Percentiles rank a stretch among this genome's conserved stretches.
phyloP scores from a whole-genome alignment of 2,329 filamentous ascomycete genomes.

The Alternaria novae-zelandiae region DNA sequence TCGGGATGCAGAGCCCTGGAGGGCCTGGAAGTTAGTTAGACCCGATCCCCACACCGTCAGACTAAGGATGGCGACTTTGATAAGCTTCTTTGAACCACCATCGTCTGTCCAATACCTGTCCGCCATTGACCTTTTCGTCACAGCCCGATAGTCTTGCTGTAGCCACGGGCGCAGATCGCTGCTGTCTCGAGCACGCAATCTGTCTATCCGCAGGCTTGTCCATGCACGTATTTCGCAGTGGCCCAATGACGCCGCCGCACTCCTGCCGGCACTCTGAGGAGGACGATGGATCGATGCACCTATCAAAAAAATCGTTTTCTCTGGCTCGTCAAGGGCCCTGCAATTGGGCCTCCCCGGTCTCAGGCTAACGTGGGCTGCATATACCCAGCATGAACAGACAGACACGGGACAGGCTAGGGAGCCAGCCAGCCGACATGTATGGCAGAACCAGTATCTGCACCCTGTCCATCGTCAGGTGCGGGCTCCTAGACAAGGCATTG shows the following conservation, averaged over 20 bases:
- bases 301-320: conserved; percentile 37
- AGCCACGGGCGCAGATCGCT: conserved; percentile 16
- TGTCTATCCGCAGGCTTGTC: conserved; percentile 25
- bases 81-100: conserved; percentile 39
- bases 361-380: conserved; percentile 34
- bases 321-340: conserved; percentile 22
- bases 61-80: conserved; percentile 30
- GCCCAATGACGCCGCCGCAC: conserved; percentile 27
- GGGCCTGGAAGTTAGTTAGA: conserved; percentile 10
- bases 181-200: conserved; percentile 28
- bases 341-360: conserved; percentile 31
- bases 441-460: conserved; percentile 16
- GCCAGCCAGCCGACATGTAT: conserved; percentile 17
- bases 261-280: conserved; percentile 27
- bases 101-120: conserved; percentile 22
- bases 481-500: conserved; percentile 9
- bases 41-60: conserved; percentile 25
- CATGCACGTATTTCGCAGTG: conserved; percentile 14
- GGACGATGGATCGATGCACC: conserved; percentile 21
- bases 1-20: conserved; percentile 1
- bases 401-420: conserved; percentile 48
- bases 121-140: conserved; percentile 9
- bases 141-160: conserved; percentile 10
- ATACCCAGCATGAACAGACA: conserved; percentile 46
- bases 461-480: conserved; percentile 17